Base-by-base conservation (phyloP, 2,329 filamentous ascomycete genomes). In the Exophiala spinifera region DNA sequence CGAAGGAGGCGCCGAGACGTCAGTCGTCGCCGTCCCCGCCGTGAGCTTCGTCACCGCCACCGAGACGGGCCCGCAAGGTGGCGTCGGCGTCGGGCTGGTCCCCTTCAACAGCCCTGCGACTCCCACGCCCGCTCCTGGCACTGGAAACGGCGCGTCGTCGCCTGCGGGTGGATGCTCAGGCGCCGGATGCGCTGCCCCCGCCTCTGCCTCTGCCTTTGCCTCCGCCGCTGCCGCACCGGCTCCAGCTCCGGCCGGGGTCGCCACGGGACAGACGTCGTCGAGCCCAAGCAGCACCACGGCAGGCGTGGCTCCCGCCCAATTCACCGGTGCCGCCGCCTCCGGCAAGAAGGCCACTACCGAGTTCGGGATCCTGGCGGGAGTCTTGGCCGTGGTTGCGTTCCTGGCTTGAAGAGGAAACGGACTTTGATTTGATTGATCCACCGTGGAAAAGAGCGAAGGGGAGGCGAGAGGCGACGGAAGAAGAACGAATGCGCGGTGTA, bases 21-120 rank as follows among this genome's bases (percentile, higher is more conserved):
- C 69, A 34, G 71, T 71, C 4, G 64, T 74, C 57, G 75, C 73
- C 19, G 73, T 78, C 13, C 76, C 76, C 1, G 71, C 73, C 47
- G 72, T 77, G 40, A 67, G 63, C 28, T 75, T 76, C 59, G 66
- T 67, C 25, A 75, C 72, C 23, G 65, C 62, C 42, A 67, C 66
- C 2, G 54, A 62, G 3, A 63, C 57, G 3, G 65, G 55, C 21
- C 40, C 63, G 63, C 11, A 64, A 49, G 17, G 34, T 42, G 5
- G 44, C 3, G n/a, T n/a, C n/a, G 50, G 36, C 2, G 47, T 56
- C 10, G 61, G 58, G 8, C 49, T 63, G 17, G 50, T 63, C 3
- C 61, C 61, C n/a, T 49, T 46, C 50, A 34, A 47, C 6, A 49
- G 53, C 10, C 33, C 46, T 19, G 23, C 46, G 1, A 36, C 53